Evolutionary conservation across 2,329 filamentous ascomycete species (phyloP).

Genomic region (Zarea fungicola): DNA sequence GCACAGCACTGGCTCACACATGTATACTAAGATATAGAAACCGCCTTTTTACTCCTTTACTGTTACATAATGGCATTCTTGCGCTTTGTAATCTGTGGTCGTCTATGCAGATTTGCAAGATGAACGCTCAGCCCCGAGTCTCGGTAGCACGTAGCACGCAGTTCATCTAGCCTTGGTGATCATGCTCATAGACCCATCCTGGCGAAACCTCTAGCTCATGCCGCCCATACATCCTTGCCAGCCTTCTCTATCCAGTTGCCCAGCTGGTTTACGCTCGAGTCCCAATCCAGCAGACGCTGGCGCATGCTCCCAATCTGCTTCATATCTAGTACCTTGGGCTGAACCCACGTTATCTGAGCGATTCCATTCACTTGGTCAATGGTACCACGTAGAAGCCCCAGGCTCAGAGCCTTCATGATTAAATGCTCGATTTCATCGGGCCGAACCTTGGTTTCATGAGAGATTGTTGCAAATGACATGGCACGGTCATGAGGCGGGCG

Average conservation of each 20-base stretch:
- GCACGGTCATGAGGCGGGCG: conserved; percentile 91
- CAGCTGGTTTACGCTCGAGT: conserved; percentile 89
- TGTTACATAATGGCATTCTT: conserved; percentile 3
- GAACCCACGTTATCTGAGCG: conserved; percentile 96
- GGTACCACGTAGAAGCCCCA: conserved; percentile 82
- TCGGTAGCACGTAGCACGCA: neutral
- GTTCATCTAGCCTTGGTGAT: neutral
- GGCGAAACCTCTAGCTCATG: conserved; percentile 39
- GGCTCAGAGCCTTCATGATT: conserved; percentile 97
- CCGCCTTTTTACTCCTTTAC: neutral
- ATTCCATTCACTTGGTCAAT: conserved; percentile 96
- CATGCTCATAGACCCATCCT: neutral
- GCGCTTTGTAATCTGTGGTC: neutral
- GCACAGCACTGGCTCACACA: neutral
- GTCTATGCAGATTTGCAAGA: neutral
- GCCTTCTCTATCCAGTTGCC: conserved; percentile 95
- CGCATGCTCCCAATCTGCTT: conserved; percentile 93
- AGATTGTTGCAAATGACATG: conserved; percentile 86
- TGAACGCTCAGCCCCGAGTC: neutral
- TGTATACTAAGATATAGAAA: neutral
- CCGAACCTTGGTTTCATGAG: conserved; percentile 85
- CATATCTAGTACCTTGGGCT: conserved; percentile 96
- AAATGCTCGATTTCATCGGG: conserved; percentile 93
- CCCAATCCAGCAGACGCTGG: conserved; percentile 84
- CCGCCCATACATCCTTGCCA: conserved; percentile 94